A percentile compares a stretch with the other conserved stretches of the same genome.
These are phyloP conservation scores for Amanita molliuscula DNA, from an alignment of 768 basidiomycete species.

Conservation along the genomic window DNA sequence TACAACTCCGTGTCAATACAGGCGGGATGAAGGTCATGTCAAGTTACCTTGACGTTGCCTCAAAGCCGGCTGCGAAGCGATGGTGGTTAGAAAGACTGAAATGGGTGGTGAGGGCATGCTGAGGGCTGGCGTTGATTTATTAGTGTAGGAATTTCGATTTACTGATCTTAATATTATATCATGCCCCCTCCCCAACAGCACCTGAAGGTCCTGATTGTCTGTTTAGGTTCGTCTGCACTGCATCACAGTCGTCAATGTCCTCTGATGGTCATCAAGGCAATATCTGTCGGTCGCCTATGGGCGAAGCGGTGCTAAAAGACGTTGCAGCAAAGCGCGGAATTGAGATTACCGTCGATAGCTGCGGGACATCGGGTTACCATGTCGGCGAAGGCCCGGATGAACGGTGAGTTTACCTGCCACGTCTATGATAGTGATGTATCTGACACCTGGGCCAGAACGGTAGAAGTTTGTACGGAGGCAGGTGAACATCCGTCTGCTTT, in stretches of 20 bases:
- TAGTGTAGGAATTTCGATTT: not conserved
- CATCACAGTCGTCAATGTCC: not conserved
- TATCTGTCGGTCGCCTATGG: conserved; percentile 88
- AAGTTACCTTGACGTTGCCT: conserved; percentile 66
- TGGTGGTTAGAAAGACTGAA: conserved; percentile 79
- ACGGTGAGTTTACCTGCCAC: conserved; percentile 32
- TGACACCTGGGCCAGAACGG: conserved; percentile 35
- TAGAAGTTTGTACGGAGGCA: conserved; percentile 64
- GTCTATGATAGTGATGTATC: not conserved
- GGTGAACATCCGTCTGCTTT: not conserved
- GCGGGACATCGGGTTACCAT: conserved; percentile 81
- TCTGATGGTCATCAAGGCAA: conserved; percentile 39
- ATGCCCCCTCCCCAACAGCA: conserved; percentile 16
- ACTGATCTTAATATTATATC: not conserved
- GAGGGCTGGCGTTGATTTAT: not conserved
- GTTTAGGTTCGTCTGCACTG: conserved; percentile 32
- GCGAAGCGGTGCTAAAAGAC: conserved; percentile 74
- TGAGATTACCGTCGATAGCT: conserved; percentile 68
- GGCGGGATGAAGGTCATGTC: not conserved
- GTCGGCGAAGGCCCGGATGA: conserved; percentile 77
- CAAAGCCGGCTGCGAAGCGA: conserved; percentile 69
- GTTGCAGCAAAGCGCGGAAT: conserved; percentile 57
- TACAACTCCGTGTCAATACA: conserved; percentile 18
- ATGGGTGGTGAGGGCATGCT: conserved; percentile 76
- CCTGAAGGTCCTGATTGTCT: conserved; percentile 62